Evolutionary conservation across 495 filamentous ascomycete species (phyloP).

Genomic region (Neurospora cerealis): DNA sequence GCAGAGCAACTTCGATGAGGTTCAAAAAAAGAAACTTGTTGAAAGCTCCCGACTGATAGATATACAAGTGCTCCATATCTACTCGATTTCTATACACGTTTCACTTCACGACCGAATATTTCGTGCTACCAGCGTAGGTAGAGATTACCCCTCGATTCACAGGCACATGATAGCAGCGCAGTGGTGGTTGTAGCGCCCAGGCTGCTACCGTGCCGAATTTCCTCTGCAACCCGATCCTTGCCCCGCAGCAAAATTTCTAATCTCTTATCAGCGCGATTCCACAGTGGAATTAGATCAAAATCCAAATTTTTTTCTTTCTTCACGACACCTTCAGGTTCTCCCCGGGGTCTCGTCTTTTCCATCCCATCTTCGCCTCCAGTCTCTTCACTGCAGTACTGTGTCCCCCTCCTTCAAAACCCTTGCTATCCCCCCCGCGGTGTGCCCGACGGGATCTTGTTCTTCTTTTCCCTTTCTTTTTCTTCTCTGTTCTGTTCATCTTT

Average conservation of each 20-base stretch:
- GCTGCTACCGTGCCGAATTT: not conserved
- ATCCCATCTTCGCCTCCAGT: constrained; percentile 3
- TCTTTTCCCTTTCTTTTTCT: constrained; percentile 1
- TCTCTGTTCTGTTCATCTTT: constrained; percentile 2
- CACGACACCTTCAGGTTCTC: constrained; percentile 3
- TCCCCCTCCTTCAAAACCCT: not conserved
- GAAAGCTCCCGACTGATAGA: not conserved
- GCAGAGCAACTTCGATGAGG: not conserved
- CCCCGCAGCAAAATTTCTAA: constrained; percentile 11
- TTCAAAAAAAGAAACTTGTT: too few species aligned
- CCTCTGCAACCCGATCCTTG: not conserved
- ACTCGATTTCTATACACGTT: not conserved
- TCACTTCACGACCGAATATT: not conserved
- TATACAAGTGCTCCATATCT: too few species aligned
- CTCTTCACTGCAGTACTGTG: constrained; percentile 4
- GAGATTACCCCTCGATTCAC: not conserved
- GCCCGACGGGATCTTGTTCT: not conserved
- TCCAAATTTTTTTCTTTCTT: constrained; percentile 10
- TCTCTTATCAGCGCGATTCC: constrained; percentile 18
- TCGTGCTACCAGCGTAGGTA: not conserved
- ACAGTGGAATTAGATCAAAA: constrained; percentile 20
- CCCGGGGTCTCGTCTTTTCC: not conserved
- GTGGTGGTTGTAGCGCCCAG: not conserved
- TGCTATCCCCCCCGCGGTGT: not conserved
- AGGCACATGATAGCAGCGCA: not conserved